Conservation (phyloP, 768 basidiomycete genomes). For the Amanita muscaria region DNA sequence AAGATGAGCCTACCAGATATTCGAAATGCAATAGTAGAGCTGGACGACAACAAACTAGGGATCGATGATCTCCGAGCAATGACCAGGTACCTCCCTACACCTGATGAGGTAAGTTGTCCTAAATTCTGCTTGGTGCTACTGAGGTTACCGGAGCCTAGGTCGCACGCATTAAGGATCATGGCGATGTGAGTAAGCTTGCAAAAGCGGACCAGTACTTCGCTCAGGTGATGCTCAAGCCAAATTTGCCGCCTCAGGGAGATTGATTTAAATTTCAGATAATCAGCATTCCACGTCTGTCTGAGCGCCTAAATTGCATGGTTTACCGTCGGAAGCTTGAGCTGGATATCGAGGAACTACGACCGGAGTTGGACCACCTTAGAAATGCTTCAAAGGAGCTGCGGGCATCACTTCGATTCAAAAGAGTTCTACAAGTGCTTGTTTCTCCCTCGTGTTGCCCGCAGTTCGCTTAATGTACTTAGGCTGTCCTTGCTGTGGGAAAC, state of each 20-base stretch:
- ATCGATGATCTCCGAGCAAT: slow-evolving; percentile 74
- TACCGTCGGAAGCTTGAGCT: slow-evolving; percentile 77
- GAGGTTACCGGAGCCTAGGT: slow-evolving; percentile 29
- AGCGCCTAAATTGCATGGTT: slow-evolving; percentile 75
- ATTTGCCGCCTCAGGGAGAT: neutral
- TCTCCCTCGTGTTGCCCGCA: neutral
- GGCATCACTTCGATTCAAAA: slow-evolving; percentile 54
- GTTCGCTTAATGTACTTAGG: slow-evolving; percentile 27
- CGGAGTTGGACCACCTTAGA: slow-evolving; percentile 67
- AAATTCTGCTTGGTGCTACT: no score
- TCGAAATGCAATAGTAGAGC: slow-evolving; percentile 56
- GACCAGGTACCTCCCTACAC: slow-evolving; percentile 66
- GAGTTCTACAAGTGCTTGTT: slow-evolving; percentile 51
- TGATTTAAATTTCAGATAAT: slow-evolving; percentile 45
- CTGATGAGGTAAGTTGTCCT: slow-evolving; percentile 53
- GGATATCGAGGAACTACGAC: slow-evolving; percentile 75
- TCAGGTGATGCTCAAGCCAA: slow-evolving; percentile 38
- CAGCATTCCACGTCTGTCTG: slow-evolving; percentile 62
- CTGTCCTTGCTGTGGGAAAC: slow-evolving; percentile 73
- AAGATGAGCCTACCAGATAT: slow-evolving; percentile 59
- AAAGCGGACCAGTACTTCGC: slow-evolving; percentile 80
- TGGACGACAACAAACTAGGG: slow-evolving; percentile 61
- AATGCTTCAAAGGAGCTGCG: slow-evolving; percentile 65
- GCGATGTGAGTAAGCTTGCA: slow-evolving; percentile 63
- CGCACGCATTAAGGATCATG: slow-evolving; percentile 57